Base-by-base conservation (phyloP, 2,329 filamentous ascomycete genomes). In the Fusarium domesticum region DNA sequence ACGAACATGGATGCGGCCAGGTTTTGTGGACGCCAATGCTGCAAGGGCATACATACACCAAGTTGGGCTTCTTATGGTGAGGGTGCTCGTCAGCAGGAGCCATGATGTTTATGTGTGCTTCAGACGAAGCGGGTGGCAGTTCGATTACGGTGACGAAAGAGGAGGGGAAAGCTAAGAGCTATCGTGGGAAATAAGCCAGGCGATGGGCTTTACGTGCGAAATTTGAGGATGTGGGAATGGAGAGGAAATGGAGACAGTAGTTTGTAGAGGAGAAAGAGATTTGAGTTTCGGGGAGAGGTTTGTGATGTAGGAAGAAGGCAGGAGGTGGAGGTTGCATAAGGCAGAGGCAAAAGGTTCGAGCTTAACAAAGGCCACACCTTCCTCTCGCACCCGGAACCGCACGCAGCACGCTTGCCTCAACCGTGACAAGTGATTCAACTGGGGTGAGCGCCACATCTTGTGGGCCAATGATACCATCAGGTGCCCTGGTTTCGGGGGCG, bases 41-140 rank as follows among this genome's bases (percentile, higher is more conserved):
- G 30, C 34, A 12, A 18, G 12, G 15, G 17, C 18, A 39, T 16
- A 64, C 87, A 67, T 80, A 92, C 88, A 81, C 79, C 70, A 92
- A 69, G 71, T 92, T 87, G 70, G 84, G 85, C 83, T 89, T 90
- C 81, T 89, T 90, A 61, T 83, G n/a, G n/a, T n/a, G 58, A 23
- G 42, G 51, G 48, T 51, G 76, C 50, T 87, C 78, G 51, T 70
- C 68, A 55, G 82, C 80, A 56, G 81, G 70, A 70, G 84, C 82
- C 87, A 90, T 90, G 57, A 71, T 86, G 79, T 58, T 58, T 48
- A 48, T 46, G 47, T 58, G 47, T 62, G 56, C 55, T 60, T 58
- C 52, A 53, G 35, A 30, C 31, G 56, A 60, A 62, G 59, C 56
- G 56, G 56, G 48, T 51, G 48, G 43, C 51, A 43, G 53, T 42